These are phyloP conservation scores for Excoecaria agallocha DNA, from an alignment of 345 rosid genomes.

Conservation along the genomic window DNA sequence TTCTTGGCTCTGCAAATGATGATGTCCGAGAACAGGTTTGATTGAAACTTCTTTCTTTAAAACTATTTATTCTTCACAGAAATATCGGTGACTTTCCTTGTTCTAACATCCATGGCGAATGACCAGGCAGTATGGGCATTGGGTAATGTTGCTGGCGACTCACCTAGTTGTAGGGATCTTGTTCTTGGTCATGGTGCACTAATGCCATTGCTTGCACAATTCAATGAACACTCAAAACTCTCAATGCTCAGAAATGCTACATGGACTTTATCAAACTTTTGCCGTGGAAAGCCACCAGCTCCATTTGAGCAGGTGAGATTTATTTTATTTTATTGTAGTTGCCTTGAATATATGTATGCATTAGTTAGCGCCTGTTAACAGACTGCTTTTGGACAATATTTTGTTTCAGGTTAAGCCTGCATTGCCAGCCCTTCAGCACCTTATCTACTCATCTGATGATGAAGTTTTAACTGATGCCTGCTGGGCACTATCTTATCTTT, in stretches of 20 bases:
- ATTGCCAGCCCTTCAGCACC: slow-evolving; percentile 66
- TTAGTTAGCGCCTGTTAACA: too few species aligned
- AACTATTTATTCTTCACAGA: background rate
- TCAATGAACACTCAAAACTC: slow-evolving; percentile 47
- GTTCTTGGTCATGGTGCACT: slow-evolving; percentile 54
- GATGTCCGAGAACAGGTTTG: slow-evolving; percentile 86
- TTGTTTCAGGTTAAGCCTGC: slow-evolving; percentile 63
- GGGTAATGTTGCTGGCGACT: slow-evolving; percentile 67
- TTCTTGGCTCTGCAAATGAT: slow-evolving; percentile 74
- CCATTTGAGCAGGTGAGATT: slow-evolving; percentile 46
- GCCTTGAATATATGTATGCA: background rate
- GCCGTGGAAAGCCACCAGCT: slow-evolving; percentile 58
- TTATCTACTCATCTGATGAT: slow-evolving; percentile 68
- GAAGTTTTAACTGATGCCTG: slow-evolving; percentile 91
- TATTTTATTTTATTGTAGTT: background rate
- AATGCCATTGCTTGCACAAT: slow-evolving; percentile 45
- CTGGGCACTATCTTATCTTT: slow-evolving; percentile 76
- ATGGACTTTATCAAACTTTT: slow-evolving; percentile 67
- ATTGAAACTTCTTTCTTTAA: background rate
- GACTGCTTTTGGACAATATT: background rate
- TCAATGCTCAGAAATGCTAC: slow-evolving; percentile 57
- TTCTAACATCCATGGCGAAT: background rate
- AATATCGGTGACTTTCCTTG: background rate
- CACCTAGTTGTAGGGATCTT: slow-evolving; percentile 52
- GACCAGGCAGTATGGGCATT: slow-evolving; percentile 64